Base-by-base conservation (phyloP, 108 stramenopile genomes). In the Skeletonema marinoi region DNA sequence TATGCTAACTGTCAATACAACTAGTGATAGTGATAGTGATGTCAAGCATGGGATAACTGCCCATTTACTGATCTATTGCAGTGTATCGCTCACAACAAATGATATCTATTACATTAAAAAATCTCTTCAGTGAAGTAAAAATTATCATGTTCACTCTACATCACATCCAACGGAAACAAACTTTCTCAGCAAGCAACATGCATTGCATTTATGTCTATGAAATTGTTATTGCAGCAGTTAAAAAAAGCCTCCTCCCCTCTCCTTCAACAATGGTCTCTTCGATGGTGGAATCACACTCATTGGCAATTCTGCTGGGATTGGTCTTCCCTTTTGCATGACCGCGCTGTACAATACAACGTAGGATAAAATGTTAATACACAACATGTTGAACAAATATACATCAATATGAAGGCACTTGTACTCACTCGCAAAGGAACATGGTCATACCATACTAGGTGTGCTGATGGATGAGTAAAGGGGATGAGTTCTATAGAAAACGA, bases 251-350 rank as follows among this genome's bases (percentile, higher is more conserved):
- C 35, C 35, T 19, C 29, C 30, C 14, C 32, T 39, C 17, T 77
- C 69, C 59, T 74, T 67, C 32, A 68, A 19, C 32, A 82, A 29
- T 14, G 32, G 14, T 39, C 92, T 85, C 69, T 95, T 95, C 63
- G 83, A 85, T 16, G 93, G 93, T 33, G 93, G 93, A 33, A 95
- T 72, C 32, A 92, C 90, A 73, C 80, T 80, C 21, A 72, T 73
- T 6, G 93, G 93, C 30, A 95, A 78, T 77, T 92, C 90, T 21
- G 81, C 77, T 19, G 93, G 93, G 59, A 95, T 90, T 7, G 93
- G 93, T 30, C 90, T 86, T 38, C 90, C 90, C 78, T 95, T 95
- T 71, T 95, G 91, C 65, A 91, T 86, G 25, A 95, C 93, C 4
- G 91, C 93, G 84, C 54, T 56, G 54, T 6, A 56, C 54, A n/a